Evolutionary conservation across 768 basidiomycete species (phyloP).

Genomic region (Hygrocybe coccinea): DNA sequence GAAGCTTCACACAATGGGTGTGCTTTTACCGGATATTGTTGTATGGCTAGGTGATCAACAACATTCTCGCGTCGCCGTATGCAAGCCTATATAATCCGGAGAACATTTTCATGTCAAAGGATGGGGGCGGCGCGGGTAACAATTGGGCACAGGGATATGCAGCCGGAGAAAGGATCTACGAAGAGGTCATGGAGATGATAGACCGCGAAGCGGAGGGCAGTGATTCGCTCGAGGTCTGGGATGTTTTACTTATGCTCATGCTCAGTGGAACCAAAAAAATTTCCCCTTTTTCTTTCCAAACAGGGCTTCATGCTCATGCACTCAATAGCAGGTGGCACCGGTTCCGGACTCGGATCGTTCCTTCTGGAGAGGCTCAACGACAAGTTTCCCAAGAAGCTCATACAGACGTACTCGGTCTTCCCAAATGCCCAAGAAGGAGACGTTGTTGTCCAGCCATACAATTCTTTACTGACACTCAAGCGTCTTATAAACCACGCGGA

Average conservation of each 20-base stretch:
- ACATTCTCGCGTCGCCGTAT: conserved; percentile 83
- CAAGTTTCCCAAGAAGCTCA: conserved; percentile 97
- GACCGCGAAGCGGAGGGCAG: conserved; percentile 97
- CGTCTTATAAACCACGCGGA: conserved; percentile 94
- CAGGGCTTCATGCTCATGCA: conserved; percentile 99
- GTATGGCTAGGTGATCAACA: conserved; percentile 80
- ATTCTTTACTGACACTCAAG: conserved; percentile 88
- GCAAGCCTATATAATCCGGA: conserved; percentile 94
- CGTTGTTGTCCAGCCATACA: conserved; percentile 98
- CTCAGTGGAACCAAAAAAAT: background rate
- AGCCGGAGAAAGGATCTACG: conserved; percentile 85
- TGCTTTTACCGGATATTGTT: conserved; percentile 11
- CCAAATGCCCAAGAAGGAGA: conserved; percentile 91
- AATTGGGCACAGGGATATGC: conserved; percentile 97
- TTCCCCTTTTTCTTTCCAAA: background rate
- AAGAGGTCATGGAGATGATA: conserved; percentile 98
- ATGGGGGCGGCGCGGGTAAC: conserved; percentile 98
- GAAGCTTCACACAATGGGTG: background rate
- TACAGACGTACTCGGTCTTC: conserved; percentile 98
- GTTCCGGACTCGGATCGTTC: conserved; percentile 97
- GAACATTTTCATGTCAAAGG: conserved; percentile 93
- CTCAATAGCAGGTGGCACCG: conserved; percentile 97
- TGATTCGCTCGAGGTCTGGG: conserved; percentile 84
- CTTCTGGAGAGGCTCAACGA: conserved; percentile 94
- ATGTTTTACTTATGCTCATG: background rate